phyloP scores from a whole-genome alignment of 2,329 filamentous ascomycete species.

The Myotisia sp. region DNA sequence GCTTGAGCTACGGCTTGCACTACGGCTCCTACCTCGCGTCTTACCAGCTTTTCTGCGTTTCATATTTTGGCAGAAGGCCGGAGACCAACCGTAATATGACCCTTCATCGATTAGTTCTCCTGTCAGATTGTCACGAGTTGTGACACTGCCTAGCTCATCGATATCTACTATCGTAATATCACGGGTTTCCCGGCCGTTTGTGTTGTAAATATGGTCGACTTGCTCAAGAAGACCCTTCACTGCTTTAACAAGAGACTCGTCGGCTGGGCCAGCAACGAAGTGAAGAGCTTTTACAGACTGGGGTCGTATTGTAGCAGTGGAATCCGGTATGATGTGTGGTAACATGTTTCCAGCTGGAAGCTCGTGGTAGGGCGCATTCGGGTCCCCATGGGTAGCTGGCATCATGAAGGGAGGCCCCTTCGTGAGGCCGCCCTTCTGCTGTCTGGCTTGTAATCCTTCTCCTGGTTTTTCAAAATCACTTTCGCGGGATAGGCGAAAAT shows the following conservation, averaged over 20 bases:
- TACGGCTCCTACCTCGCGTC: conserved; percentile 26
- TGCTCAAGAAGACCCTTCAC: conserved; percentile 58
- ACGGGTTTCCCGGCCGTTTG: conserved; percentile 34
- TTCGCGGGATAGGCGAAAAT: too few species aligned
- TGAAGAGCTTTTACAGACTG: conserved; percentile 57
- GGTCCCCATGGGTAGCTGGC: conserved; percentile 64
- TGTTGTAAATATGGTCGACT: conserved; percentile 53
- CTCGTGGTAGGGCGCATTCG: conserved; percentile 61
- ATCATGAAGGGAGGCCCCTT: conserved; percentile 51
- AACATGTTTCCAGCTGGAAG: conserved; percentile 70
- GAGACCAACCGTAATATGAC: conserved; percentile 82
- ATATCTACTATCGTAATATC: conserved; percentile 45
- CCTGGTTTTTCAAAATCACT: conserved; percentile 21
- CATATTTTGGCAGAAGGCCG: conserved; percentile 67
- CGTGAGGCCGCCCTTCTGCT: conserved; percentile 30
- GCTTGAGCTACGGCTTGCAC: conserved; percentile 35
- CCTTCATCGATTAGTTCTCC: conserved; percentile 51
- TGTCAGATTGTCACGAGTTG: conserved; percentile 51
- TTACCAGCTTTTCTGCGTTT: conserved; percentile 34
- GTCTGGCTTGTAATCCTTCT: conserved; percentile 16
- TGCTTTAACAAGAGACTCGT: conserved; percentile 49
- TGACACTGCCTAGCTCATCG: conserved; percentile 59
- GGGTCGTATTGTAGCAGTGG: conserved; percentile 57
- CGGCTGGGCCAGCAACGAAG: conserved; percentile 53
- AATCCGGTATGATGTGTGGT: conserved; percentile 63